Base-by-base conservation (phyloP, 2,329 filamentous ascomycete genomes). In the Claviceps capensis region DNA sequence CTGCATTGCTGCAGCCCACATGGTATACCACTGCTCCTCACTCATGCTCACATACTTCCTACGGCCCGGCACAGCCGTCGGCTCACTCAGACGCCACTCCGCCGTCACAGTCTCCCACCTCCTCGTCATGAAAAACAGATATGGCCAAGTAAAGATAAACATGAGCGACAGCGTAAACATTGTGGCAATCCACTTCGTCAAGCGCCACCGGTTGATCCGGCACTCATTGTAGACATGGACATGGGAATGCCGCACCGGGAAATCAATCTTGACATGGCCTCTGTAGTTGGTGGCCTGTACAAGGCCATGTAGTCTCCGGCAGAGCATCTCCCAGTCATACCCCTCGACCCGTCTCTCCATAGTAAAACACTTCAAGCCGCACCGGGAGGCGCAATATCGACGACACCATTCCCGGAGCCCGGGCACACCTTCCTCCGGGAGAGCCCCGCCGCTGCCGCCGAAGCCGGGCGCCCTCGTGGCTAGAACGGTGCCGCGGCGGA, bases 91-190 rank as follows among this genome's bases (percentile, higher is more conserved):
- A 14, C 59, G 58, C 82, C 83, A 89, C 37, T 82, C 72, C 0
- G 77, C 75, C 22, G 72, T 69, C 3, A 79, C 74, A 2, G 86
- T 81, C 56, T 83, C 76, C 68, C 82, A 89, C 48, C 78, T 73
- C 61, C 78, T 80, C 1, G 85, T 89, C 17, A 75, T 67, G 62
- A 87, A 74, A 66, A 79, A 82, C 13, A 89, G 72, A 52, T 78
- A 76, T 0, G 85, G 85, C 85, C 85, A 89, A 3, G 77, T 71
- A 58, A 89, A 72, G 52, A 89, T 60, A 74, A 85, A 85, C 13
- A 85, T 65, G 54, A 88, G 79, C 0, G 81, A 81, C 5, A 86
- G 63, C 61, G 78, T 81, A 67, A 82, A 86, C 9, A 86, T 45
- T 72, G 78, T 78, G 43, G 75, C 69, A 45, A 88, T 70, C 81